A percentile compares a stretch with the other conserved stretches of the same genome.
These are phyloP conservation scores for Thraustochytrium sp. DNA, from an alignment of 352 stramenopile species.

Conservation along the genomic window DNA sequence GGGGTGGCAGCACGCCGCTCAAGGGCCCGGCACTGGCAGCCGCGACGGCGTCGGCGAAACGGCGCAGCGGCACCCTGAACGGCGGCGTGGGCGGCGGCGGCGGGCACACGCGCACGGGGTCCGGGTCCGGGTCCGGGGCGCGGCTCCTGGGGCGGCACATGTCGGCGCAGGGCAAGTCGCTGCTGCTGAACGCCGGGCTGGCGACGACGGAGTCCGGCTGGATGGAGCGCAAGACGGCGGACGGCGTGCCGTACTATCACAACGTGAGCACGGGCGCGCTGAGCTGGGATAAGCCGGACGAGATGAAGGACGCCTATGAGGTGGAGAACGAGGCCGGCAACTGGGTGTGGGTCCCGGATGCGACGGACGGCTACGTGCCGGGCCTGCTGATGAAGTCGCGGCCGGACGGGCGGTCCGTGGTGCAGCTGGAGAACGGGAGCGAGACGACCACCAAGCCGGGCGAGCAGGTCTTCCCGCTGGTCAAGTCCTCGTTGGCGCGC, in stretches of 20 bases:
- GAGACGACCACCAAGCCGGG: neutral
- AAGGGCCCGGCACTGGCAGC: neutral
- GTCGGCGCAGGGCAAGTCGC: neutral
- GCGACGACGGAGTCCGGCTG: neutral
- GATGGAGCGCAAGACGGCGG: slow-evolving; percentile 35
- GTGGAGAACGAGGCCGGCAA: slow-evolving; percentile 48
- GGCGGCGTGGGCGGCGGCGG: neutral
- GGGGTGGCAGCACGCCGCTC: neutral
- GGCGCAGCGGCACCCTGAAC: neutral
- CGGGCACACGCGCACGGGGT: neutral
- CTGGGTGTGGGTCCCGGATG: slow-evolving; percentile 55
- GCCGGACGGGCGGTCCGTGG: neutral
- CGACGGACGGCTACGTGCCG: slow-evolving; percentile 46
- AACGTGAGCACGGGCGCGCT: slow-evolving; percentile 44
- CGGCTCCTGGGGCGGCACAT: neutral
- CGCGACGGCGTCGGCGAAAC: neutral
- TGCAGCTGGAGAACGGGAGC: slow-evolving; percentile 40
- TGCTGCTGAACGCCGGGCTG: slow-evolving; percentile 20
- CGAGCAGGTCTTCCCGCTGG: neutral
- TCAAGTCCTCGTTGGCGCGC: slow-evolving; percentile 41
- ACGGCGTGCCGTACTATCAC: slow-evolving; percentile 43
- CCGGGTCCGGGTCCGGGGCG: neutral
- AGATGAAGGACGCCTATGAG: slow-evolving; percentile 53
- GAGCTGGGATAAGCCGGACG: slow-evolving; percentile 60
- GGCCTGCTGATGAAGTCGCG: slow-evolving; percentile 41